Evolutionary conservation across 148 eudicot genomes (phyloP), one percentile per base, ranked within the genome.

Genomic region (Beta vulgaris): DNA sequence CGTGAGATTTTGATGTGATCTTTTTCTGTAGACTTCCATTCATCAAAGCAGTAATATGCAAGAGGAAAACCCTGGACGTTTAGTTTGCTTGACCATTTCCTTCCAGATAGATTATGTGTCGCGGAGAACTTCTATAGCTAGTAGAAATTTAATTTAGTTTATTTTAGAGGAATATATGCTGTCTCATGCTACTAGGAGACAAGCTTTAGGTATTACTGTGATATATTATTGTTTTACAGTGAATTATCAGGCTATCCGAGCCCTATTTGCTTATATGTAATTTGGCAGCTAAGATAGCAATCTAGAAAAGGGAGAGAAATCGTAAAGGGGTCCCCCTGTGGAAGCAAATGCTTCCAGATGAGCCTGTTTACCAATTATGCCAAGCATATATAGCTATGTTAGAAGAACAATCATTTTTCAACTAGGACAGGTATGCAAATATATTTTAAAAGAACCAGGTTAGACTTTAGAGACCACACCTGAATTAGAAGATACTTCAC

Each of bases 401-500:
- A 37, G 1, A 65, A 39, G 21, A 62, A 0, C 16, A 39, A 7
- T 4, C n/a, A n/a, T 25, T 26, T 6, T 2, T 19, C 54, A 28
- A 49, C 48, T 42, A 32, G 44, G 32, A 43, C n/a, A 29, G 2
- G 23, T 42, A 36, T 43, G 62, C 16, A 49, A 51, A 68, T 44
- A 68, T 28, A 51, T 31, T 37, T 3, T 31, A 63, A 6, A 15
- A 46, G 7, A 55, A 67, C 14, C 32, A 61, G 43, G 66, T 55
- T 29, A 21, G n/a, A n/a, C n/a, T n/a, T n/a, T n/a, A n/a, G 36
- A 18, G 1, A 32, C 29, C 28, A 69, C 73, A 89, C 92, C 92
- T 89, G 90, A 77, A 89, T 80, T 6, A 89, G 76, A 75, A 89
- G 80, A 80, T 80, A 85, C 62, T 83, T 73, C 18, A 76, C 65